Evolutionary conservation across 164 flowering plant genomes (phyloP).

Genomic region (Platanus orientalis): DNA sequence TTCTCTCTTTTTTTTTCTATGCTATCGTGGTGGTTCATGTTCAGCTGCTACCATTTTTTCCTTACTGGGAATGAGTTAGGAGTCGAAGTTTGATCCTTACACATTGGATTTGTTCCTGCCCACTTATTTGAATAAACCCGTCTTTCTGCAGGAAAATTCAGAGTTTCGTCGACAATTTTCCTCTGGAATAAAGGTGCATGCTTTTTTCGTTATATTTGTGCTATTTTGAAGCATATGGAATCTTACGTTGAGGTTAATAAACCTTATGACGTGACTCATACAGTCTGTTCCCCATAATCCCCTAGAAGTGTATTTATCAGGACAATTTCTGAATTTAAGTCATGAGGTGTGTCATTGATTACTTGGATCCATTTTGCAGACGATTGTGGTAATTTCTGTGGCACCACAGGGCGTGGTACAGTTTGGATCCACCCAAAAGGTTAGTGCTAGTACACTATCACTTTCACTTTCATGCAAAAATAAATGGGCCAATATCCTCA

Average conservation of each 20-base stretch:
- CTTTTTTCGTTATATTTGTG: neutral
- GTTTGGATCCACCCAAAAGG: conserved; percentile 82
- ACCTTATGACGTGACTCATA: neutral
- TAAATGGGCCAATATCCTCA: neutral
- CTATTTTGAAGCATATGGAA: neutral
- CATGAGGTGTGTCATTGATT: conserved; percentile 5
- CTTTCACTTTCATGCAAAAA: neutral
- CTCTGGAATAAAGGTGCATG: conserved; percentile 66
- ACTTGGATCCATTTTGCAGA: conserved; percentile 46
- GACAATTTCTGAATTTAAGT: conserved; percentile 9
- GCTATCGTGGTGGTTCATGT: neutral
- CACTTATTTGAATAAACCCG: conserved; percentile 3
- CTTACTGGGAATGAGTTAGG: neutral
- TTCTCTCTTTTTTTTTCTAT: neutral
- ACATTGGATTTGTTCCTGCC: neutral
- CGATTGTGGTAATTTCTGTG: conserved; percentile 62
- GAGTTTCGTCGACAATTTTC: conserved; percentile 47
- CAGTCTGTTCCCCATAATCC: neutral
- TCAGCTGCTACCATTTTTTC: neutral
- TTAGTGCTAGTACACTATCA: conserved; percentile 16
- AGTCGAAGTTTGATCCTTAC: neutral
- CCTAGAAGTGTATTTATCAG: neutral
- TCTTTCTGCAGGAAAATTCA: conserved; percentile 39
- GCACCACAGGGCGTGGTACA: conserved; percentile 62
- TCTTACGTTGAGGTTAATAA: neutral